A percentile compares a stretch with the other conserved stretches of the same genome.
Evolutionary conservation across 192 early-diverging fungal genomes (phyloP).

Genomic region (Coemansia asiatica): DNA sequence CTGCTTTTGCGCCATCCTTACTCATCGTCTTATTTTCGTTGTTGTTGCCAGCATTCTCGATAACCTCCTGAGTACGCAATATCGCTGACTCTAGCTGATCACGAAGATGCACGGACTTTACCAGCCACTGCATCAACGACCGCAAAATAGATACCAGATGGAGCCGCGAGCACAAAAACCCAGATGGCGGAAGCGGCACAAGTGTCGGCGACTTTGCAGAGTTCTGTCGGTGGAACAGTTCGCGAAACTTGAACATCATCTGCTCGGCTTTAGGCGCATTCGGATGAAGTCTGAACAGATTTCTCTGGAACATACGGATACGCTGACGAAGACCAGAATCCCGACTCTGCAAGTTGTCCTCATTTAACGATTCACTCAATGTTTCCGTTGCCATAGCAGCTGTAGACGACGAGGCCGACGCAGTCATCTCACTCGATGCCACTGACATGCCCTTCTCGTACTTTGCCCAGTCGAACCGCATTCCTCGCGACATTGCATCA

Average conservation of each 20-base stretch:
- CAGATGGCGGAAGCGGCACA: constrained; percentile 42
- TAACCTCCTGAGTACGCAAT: constrained; percentile 29
- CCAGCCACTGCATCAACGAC: constrained; percentile 52
- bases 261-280: constrained; percentile 37
- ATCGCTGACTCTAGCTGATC: constrained; percentile 49
- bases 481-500: constrained; percentile 37
- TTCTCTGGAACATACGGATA: constrained; percentile 36
- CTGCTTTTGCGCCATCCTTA: neutral
- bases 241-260: constrained; percentile 27
- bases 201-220: constrained; percentile 34
- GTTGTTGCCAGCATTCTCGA: constrained; percentile 4
- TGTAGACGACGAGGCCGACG: neutral
- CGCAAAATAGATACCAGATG: constrained; percentile 42
- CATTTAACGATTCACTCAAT: neutral
- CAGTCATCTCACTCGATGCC: neutral
- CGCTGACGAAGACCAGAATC: neutral
- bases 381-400: too few species aligned
- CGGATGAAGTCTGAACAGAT: constrained; percentile 33
- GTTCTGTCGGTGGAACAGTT: constrained; percentile 24
- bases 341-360: neutral
- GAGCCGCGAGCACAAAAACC: constrained; percentile 27
- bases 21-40: neutral
- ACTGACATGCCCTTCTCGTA: constrained; percentile 28
- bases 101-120: constrained; percentile 41
- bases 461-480: constrained; percentile 39